These are phyloP conservation scores for Iberis pinnata DNA, from an alignment of 345 rosid species.

Conservation along the genomic window DNA sequence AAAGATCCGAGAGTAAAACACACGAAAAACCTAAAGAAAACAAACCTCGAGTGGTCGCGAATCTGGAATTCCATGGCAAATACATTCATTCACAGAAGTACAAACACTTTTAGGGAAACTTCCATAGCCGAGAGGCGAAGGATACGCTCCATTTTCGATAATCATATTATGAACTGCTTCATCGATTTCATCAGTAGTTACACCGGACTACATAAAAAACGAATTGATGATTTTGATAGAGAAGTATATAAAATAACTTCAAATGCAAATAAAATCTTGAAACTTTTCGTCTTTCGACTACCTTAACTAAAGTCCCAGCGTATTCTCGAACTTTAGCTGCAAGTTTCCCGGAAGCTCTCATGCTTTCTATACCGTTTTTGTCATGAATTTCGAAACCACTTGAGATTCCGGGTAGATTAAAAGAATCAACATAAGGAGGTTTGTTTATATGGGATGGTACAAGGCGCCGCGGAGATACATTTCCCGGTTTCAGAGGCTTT, in stretches of 20 bases:
- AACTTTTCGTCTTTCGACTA: slow-evolving; percentile 17
- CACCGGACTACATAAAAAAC: slow-evolving; percentile 50
- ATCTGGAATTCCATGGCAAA: slow-evolving; percentile 97
- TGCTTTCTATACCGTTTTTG: slow-evolving; percentile 60
- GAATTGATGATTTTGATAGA: slow-evolving; percentile 18
- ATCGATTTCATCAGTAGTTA: slow-evolving; percentile 83
- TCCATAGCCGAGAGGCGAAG: slow-evolving; percentile 94
- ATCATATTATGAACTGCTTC: slow-evolving; percentile 89
- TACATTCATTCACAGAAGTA: slow-evolving; percentile 92
- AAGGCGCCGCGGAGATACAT: slow-evolving; percentile 58
- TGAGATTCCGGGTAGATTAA: slow-evolving; percentile 53
- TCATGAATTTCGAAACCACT: slow-evolving; percentile 74
- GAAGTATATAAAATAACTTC: slow-evolving; percentile 9
- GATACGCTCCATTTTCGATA: slow-evolving; percentile 91
- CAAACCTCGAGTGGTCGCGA: slow-evolving; percentile 72
- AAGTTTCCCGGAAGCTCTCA: slow-evolving; percentile 89
- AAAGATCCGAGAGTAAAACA: not conserved
- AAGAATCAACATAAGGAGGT: slow-evolving; percentile 64
- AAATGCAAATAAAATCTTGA: not conserved
- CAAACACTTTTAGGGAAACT: slow-evolving; percentile 98
- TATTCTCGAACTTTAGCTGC: slow-evolving; percentile 77
- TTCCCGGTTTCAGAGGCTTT: slow-evolving; percentile 59
- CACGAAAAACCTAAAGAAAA: not conserved
- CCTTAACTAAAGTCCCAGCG: slow-evolving; percentile 85
- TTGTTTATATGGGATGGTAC: slow-evolving; percentile 60